These are phyloP conservation scores for Hydrangea macrophylla DNA, from an alignment of 148 eudicot genomes.

Conservation along the genomic window DNA sequence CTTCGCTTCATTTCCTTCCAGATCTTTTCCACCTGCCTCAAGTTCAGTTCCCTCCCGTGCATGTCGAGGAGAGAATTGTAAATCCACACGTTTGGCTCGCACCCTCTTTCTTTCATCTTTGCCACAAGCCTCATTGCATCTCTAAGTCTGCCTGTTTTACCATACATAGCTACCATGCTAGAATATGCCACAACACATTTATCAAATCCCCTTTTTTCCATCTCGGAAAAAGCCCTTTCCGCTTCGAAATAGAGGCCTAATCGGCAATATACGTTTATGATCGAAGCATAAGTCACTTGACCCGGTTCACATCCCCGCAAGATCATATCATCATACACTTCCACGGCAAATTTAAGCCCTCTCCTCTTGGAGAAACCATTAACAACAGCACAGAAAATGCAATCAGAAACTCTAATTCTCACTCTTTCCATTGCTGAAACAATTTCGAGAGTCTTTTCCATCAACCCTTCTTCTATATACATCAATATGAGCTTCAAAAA, in stretches of 20 bases:
- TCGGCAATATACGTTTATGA: conserved; percentile 52
- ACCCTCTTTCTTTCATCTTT: conserved; percentile 78
- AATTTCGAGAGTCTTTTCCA: conserved; percentile 63
- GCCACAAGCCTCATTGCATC: conserved; percentile 88
- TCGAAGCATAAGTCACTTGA: conserved; percentile 86
- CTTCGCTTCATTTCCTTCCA: conserved; percentile 96
- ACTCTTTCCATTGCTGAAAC: conserved; percentile 51
- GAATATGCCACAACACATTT: conserved; percentile 90
- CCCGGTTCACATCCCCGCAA: conserved; percentile 64
- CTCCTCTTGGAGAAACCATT: conserved; percentile 75
- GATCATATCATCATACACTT: conserved; percentile 51
- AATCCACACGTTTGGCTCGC: conserved; percentile 87
- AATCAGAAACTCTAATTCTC: conserved; percentile 64
- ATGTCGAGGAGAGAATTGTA: conserved; percentile 77
- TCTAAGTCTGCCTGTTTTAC: conserved; percentile 50
- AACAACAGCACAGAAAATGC: conserved; percentile 76
- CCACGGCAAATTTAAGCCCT: conserved; percentile 46
- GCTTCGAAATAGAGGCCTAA: conserved; percentile 59
- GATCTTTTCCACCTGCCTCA: conserved; percentile 72
- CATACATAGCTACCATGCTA: conserved; percentile 82
- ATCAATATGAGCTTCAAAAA: conserved; percentile 67
- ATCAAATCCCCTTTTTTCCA: conserved; percentile 69
- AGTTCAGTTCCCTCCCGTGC: conserved; percentile 55
- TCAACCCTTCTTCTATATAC: conserved; percentile 58
- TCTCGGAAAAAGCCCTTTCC: conserved; percentile 48